phyloP scores from a whole-genome alignment of 495 filamentous ascomycete genomes.

The Aspergillus panamensis region DNA sequence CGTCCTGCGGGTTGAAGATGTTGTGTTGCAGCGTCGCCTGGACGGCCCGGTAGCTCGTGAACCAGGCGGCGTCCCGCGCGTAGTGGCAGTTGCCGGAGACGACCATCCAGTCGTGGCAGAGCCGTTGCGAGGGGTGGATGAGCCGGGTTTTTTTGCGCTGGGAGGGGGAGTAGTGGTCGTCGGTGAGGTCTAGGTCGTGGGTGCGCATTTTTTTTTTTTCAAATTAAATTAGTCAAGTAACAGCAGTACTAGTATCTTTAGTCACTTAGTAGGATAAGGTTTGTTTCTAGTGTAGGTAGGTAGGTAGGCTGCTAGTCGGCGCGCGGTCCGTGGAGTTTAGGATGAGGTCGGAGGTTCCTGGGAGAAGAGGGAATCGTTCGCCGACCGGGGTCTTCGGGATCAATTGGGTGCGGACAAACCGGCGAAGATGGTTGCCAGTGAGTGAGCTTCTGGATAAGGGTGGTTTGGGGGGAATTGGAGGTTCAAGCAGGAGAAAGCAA shows the following conservation, averaged over 20 bases:
- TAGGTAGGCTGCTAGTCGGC: not conserved
- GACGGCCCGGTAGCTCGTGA: conserved; percentile 27
- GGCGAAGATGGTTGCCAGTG: not conserved
- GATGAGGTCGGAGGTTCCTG: not conserved
- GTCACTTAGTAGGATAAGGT: not conserved
- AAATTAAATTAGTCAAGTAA: not conserved
- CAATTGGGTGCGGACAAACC: not conserved
- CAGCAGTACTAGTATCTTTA: not conserved
- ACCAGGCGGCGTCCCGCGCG: conserved; percentile 26
- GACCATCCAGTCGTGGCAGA: conserved; percentile 33
- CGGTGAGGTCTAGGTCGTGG: conserved; percentile 7
- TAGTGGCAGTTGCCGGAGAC: conserved; percentile 31
- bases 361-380: not conserved
- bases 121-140: conserved; percentile 1
- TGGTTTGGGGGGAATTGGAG: not conserved
- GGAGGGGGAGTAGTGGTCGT: not conserved
- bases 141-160: conserved; percentile 5
- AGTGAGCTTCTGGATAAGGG: not conserved
- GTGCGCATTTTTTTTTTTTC: conserved; percentile 8
- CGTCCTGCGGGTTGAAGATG: conserved; percentile 27
- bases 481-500: not conserved
- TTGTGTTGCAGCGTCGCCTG: conserved; percentile 15
- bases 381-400: not conserved
- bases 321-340: not conserved
- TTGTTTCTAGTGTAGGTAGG: not conserved